Conservation (phyloP, 371 early-diverging fungal genomes). For the Mucor mucedo region DNA sequence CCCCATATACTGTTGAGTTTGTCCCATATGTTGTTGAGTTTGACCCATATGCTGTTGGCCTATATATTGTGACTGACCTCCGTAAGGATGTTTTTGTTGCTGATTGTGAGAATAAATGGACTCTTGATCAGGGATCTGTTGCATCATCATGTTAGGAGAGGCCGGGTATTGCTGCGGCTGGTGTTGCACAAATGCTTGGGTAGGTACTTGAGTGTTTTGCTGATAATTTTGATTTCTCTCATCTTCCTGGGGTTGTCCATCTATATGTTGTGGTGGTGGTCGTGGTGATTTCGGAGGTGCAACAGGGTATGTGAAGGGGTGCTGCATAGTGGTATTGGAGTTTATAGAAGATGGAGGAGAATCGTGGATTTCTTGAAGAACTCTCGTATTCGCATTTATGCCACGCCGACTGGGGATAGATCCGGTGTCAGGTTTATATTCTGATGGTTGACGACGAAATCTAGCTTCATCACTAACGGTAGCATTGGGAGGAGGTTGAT, state of each 20-base stretch:
- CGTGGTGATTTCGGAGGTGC: slow-evolving; percentile 38
- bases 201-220: neutral
- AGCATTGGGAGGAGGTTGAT: slow-evolving; percentile 1
- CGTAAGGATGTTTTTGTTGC: slow-evolving; percentile 2
- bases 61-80: neutral
- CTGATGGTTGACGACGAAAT: slow-evolving; percentile 21
- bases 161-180: neutral
- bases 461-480: slow-evolving; percentile 13
- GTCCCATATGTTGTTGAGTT: slow-evolving; percentile 12
- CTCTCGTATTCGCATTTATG: neutral
- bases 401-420: slow-evolving; percentile 18
- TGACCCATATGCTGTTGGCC: neutral
- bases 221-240: neutral
- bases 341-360: neutral
- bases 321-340: neutral
- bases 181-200: neutral
- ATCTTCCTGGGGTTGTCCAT: neutral
- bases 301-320: slow-evolving; percentile 1
- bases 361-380: slow-evolving; percentile 7
- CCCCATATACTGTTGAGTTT: slow-evolving; percentile 5
- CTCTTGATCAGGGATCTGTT: neutral
- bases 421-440: slow-evolving; percentile 30
- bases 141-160: slow-evolving; percentile 3
- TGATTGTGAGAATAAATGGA: slow-evolving; percentile 2
- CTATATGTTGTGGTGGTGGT: slow-evolving; percentile 22